These are phyloP conservation scores for Collybiopsis luxurians DNA, from an alignment of 768 basidiomycete genomes.

Conservation along the genomic window DNA sequence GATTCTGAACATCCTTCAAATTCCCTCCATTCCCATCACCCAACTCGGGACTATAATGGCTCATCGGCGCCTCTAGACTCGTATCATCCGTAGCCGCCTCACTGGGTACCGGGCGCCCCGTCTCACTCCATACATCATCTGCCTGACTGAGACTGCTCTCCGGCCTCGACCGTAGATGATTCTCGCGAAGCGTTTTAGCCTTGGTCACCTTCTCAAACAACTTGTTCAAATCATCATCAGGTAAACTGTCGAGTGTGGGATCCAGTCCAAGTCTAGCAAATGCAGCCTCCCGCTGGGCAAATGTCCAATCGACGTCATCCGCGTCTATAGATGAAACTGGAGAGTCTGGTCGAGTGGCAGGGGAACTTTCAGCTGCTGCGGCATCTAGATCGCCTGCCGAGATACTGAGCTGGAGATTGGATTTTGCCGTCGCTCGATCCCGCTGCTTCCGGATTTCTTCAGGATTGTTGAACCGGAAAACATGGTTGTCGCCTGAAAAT, in stretches of 20 bases:
- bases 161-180: constrained; percentile 76
- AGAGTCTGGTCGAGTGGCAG: constrained; percentile 75
- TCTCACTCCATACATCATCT: constrained; percentile 89
- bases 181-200: constrained; percentile 84
- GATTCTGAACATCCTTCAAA: constrained; percentile 69
- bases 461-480: constrained; percentile 96
- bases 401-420: constrained; percentile 62
- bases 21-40: constrained; percentile 39
- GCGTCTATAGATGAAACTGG: constrained; percentile 68
- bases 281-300: constrained; percentile 92
- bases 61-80: constrained; percentile 67
- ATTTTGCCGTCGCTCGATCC: constrained; percentile 74
- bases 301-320: constrained; percentile 94
- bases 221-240: constrained; percentile 92
- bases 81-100: constrained; percentile 87
- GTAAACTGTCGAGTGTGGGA: constrained; percentile 87
- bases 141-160: constrained; percentile 86
- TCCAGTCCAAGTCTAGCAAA: constrained; percentile 83
- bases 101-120: constrained; percentile 74
- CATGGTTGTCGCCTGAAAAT: constrained; percentile 83
- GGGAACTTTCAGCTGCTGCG: constrained; percentile 36
- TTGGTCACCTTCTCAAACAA: constrained; percentile 93
- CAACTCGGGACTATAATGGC: constrained; percentile 62
- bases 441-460: constrained; percentile 92
- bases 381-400: constrained; percentile 67